Conservation (phyloP, 108 stramenopile genomes). For the Aurantiochytrium sp. region DNA sequence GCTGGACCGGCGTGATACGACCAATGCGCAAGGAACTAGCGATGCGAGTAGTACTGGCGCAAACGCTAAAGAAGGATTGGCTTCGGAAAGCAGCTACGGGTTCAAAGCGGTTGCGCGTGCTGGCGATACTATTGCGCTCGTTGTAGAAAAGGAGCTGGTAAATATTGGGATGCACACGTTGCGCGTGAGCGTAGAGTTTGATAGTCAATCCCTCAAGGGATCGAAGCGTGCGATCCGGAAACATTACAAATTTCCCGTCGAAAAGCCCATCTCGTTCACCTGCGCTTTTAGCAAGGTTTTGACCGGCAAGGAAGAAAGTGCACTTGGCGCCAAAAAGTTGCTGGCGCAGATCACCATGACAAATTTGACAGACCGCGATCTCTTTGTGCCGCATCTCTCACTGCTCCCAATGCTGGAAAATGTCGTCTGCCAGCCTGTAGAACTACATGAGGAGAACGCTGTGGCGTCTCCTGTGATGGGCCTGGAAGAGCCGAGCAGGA, state of each 20-base stretch:
- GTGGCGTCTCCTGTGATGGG: not conserved
- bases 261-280: not conserved
- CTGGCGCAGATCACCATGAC: not conserved
- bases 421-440: not conserved
- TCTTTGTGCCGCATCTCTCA: not conserved
- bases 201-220: not conserved
- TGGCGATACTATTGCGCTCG: not conserved
- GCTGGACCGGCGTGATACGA: not conserved
- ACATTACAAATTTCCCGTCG: not conserved
- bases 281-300: not conserved
- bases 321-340: not conserved
- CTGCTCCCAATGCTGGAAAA: not conserved
- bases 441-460: not conserved
- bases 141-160: not conserved
- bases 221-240: not conserved
- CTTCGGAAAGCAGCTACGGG: not conserved
- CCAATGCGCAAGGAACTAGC: not conserved
- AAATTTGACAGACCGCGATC: not conserved
- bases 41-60: not conserved
- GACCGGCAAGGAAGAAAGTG: not conserved
- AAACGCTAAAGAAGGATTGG: no score
- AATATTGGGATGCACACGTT: not conserved
- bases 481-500: not conserved
- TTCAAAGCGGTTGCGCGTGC: not conserved
- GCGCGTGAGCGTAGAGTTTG: conserved; percentile 9